A percentile compares a stretch with the other conserved stretches of the same genome.
These are phyloP conservation scores for Jackrogersella minutella DNA, from an alignment of 495 filamentous ascomycete species.

Conservation along the genomic window DNA sequence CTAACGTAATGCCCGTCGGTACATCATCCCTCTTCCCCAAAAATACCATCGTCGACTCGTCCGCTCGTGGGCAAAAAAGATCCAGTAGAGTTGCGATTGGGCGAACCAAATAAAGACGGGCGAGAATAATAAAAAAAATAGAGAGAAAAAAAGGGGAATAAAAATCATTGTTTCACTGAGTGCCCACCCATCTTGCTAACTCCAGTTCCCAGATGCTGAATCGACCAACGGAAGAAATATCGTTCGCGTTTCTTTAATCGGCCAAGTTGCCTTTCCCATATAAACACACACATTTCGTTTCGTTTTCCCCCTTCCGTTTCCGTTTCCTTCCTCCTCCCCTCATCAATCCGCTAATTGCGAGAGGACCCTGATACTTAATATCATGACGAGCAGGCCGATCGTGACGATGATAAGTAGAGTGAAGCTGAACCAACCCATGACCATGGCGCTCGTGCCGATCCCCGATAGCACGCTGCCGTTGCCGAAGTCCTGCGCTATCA, in stretches of 20 bases:
- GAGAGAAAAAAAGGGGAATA: slow-evolving; percentile 2
- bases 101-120: neutral
- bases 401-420: slow-evolving; percentile 90
- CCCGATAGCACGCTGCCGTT: slow-evolving; percentile 90
- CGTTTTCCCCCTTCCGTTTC: neutral
- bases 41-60: neutral
- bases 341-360: slow-evolving; percentile 53
- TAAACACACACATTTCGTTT: slow-evolving; percentile 35
- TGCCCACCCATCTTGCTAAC: slow-evolving; percentile 26
- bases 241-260: slow-evolving; percentile 18
- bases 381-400: slow-evolving; percentile 94
- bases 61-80: neutral
- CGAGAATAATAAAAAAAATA: neutral
- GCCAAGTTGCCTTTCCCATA: slow-evolving; percentile 28
- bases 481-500: slow-evolving; percentile 92
- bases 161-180: slow-evolving; percentile 36
- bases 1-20: neutral
- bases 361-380: slow-evolving; percentile 82
- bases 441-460: slow-evolving; percentile 91
- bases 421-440: slow-evolving; percentile 97
- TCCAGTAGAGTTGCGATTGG: neutral
- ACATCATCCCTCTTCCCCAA: slow-evolving; percentile 1
- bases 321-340: slow-evolving; percentile 1
- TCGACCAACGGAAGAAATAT: slow-evolving; percentile 26
- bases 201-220: slow-evolving; percentile 39